phyloP scores from a whole-genome alignment of 2,329 filamentous ascomycete species.

The Uncinocarpus reesii region DNA sequence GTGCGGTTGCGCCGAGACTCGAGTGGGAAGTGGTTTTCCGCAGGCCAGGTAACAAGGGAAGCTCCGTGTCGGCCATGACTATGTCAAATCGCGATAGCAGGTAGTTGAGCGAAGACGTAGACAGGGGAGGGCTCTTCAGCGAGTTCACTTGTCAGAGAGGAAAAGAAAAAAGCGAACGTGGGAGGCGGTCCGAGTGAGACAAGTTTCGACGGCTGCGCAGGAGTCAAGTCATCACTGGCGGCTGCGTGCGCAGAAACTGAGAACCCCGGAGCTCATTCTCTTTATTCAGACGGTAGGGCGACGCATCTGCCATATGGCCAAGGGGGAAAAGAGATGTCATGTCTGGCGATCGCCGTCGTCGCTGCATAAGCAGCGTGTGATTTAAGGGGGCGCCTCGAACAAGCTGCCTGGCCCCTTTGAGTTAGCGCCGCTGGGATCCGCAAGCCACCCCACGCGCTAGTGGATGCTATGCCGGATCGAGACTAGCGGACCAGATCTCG shows the following conservation, averaged over 20 bases:
- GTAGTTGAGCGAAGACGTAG: background rate
- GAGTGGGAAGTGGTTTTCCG: background rate
- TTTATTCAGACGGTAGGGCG: background rate
- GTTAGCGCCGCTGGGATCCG: constrained; percentile 6
- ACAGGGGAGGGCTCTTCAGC: background rate
- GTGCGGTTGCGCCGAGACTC: constrained; percentile 2
- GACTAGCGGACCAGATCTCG: constrained; percentile 3
- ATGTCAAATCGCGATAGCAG: background rate
- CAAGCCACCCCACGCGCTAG: constrained; percentile 8
- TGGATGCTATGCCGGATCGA: background rate
- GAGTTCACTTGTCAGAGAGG: background rate
- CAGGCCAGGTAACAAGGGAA: background rate
- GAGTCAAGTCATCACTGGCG: background rate
- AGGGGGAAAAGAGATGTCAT: constrained; percentile 2
- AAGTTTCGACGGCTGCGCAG: background rate
- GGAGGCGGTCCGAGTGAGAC: background rate
- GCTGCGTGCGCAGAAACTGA: background rate
- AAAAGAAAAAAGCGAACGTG: background rate
- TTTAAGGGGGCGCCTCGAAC: constrained; percentile 9
- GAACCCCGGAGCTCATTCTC: background rate
- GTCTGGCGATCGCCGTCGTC: constrained; percentile 5
- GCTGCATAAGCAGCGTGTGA: background rate
- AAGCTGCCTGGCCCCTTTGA: background rate
- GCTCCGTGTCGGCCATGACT: constrained; percentile 2
- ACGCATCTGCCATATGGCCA: constrained; percentile 1